A percentile compares a stretch with the other conserved stretches of the same genome.
phyloP scores from a whole-genome alignment of 148 eudicot genomes.

The Pharnaceum exiguum region DNA sequence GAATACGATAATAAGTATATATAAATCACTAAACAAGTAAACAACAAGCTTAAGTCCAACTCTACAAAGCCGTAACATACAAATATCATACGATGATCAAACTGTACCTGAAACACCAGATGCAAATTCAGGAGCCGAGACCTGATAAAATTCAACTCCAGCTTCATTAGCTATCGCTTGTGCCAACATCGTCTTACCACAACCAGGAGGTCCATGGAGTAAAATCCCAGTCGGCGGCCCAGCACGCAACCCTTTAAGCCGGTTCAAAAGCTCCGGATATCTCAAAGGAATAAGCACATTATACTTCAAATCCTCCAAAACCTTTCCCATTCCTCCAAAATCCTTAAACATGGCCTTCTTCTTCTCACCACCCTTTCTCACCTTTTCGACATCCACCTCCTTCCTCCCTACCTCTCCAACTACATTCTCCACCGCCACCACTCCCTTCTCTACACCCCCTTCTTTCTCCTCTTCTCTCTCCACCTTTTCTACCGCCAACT shows the following conservation, averaged over 20 bases:
- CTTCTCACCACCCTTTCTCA: constrained; percentile 15
- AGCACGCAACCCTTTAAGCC: constrained; percentile 29
- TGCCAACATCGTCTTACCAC: constrained; percentile 85
- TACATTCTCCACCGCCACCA: neutral
- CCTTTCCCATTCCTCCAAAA: constrained; percentile 63
- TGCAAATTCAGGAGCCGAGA: constrained; percentile 74
- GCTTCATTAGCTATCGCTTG: constrained; percentile 88
- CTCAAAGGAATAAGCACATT: constrained; percentile 70
- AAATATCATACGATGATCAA: no score
- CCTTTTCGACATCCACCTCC: constrained; percentile 49
- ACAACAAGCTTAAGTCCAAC: no score
- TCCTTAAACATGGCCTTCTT: constrained; percentile 58
- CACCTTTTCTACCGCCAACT: no score
- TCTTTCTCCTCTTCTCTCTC: constrained; percentile 14
- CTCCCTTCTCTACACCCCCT: constrained; percentile 3
- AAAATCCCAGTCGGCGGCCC: constrained; percentile 69
- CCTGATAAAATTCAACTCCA: constrained; percentile 65
- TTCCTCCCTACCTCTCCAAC: constrained; percentile 8
- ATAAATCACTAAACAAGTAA: no score
- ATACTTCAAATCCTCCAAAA: constrained; percentile 54
- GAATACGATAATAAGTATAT: no score
- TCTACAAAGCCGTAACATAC: no score
- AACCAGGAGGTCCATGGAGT: constrained; percentile 87
- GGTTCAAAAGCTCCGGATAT: constrained; percentile 40
- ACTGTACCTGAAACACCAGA: constrained; percentile 91